Evolutionary conservation across 139 green algal genomes (phyloP), one percentile per base, ranked within the genome.

Genomic region (Tetratostichococcus sp.): DNA sequence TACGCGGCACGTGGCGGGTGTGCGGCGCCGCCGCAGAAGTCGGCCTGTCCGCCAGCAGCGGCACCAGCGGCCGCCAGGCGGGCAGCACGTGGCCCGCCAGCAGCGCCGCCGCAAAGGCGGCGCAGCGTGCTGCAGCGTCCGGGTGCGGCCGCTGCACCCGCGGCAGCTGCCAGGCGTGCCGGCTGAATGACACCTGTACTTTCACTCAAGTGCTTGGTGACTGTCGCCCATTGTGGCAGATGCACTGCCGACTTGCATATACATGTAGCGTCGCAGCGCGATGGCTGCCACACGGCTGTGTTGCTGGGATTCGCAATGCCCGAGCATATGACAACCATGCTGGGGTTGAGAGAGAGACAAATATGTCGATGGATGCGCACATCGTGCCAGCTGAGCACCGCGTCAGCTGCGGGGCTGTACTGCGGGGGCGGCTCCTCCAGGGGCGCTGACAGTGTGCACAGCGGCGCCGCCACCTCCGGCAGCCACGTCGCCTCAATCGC

Each of bases 151-250:
- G 42, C 17, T 80, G 31, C 32, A 79, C 35, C 14, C 79, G 83
- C 14, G 94, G 95, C 67, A 98, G 84, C 58, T 80, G 42, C 95
- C 95, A 98, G 17, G n/a, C 73, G 68, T 89, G 91, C 28, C 65
- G 76, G 1, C 93, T 91, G 81, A 94, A 98, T 0, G 50, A 62
- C 50, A 26, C 50, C 50, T 62, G 50, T 26, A 62, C 39, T 11
- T 21, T 50, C 8, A 50, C 39, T 6, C 8, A 50, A n/a, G n/a
- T n/a, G n/a, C n/a, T n/a, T n/a, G n/a, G n/a, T n/a, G n/a, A n/a
- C n/a, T n/a, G n/a, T n/a, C n/a, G n/a, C n/a, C n/a, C n/a, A n/a
- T n/a, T n/a, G n/a, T n/a, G n/a, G n/a, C n/a, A n/a, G n/a, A n/a
- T n/a, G n/a, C n/a, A n/a, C n/a, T n/a, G n/a, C n/a, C n/a, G n/a